Evolutionary conservation across 148 eudicot genomes (phyloP), one percentile per base, ranked within the genome.

Genomic region (Hydrangea macrophylla): DNA sequence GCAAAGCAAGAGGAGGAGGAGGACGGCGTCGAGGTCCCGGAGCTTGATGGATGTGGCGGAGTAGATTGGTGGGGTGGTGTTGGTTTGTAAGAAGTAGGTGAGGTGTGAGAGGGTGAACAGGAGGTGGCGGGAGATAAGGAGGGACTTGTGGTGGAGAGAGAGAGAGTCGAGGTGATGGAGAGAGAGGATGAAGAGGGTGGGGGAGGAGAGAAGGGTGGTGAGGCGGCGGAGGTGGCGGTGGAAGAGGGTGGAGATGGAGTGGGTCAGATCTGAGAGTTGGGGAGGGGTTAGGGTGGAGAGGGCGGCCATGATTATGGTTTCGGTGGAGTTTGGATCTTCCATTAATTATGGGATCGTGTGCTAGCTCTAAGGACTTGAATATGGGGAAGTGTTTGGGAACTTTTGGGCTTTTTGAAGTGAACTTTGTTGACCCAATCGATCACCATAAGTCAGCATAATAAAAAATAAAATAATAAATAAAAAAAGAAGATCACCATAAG

Each of bases 111-210:
- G 81, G 72, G 74, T 60, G 74, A 81, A 81, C 39, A 79, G 44
- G 79, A 86, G 88, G 76, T 79, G 82, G 72, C 83, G 85, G 55
- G 88, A 77, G 20, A 86, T 33, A 65, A 86, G 90, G 79, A 81
- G 82, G 36, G 87, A 79, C 63, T 86, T 86, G 37, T 83, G 70
- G 15, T 70, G 71, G 79, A 86, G 86, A 8, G 88, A 68, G 65
- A 86, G 88, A 62, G 88, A 79, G 82, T 59, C 73, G 70, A 86
- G 88, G 72, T 73, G 80, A 74, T 71, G 64, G 67, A 86, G 79
- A 62, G 86, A 69, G 78, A 65, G 73, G 35, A 78, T 64, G 76
- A 86, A 86, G 76, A 79, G 81, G 33, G 77, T 1, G 7, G 75
- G 90, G 60, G 86, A 86, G 67, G 88, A 75, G 50, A 86, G 75